These are phyloP conservation scores for Megacollybia platyphylla DNA, from an alignment of 1,284 basidiomycete genomes.

Conservation along the genomic window DNA sequence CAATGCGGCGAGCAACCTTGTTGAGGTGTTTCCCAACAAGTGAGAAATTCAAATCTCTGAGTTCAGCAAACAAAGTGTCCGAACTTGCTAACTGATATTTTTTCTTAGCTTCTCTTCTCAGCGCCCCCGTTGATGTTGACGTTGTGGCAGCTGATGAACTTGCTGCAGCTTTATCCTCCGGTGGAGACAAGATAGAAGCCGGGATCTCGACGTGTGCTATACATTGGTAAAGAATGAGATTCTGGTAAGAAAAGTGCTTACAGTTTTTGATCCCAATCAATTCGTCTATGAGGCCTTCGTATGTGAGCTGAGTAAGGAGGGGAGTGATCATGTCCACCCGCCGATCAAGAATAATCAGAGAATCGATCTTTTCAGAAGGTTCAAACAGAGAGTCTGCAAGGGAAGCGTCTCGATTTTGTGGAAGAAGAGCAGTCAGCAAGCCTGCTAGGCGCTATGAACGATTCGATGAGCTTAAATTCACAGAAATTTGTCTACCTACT, in stretches of 20 bases:
- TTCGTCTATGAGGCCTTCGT: slow-evolving; percentile 96
- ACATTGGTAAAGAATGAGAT: slow-evolving; percentile 3
- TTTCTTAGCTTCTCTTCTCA: slow-evolving; percentile 72
- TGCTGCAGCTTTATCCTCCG: slow-evolving; percentile 23
- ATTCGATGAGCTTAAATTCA: slow-evolving; percentile 3
- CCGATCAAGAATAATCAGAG: slow-evolving; percentile 83
- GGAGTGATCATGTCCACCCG: slow-evolving; percentile 95
- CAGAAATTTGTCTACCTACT: slow-evolving; percentile 13
- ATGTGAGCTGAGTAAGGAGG: slow-evolving; percentile 91
- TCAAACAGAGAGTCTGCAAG: slow-evolving; percentile 25
- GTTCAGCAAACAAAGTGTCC: slow-evolving; percentile 76
- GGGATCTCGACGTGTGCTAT: slow-evolving; percentile 88
- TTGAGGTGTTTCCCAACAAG: slow-evolving; percentile 82
- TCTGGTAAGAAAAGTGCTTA: slow-evolving; percentile 20
- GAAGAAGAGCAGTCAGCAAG: slow-evolving; percentile 54
- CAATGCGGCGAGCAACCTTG: slow-evolving; percentile 71
- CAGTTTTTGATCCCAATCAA: slow-evolving; percentile 84
- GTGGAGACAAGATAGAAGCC: slow-evolving; percentile 52
- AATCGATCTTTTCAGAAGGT: slow-evolving; percentile 63
- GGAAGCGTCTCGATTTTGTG: slow-evolving; percentile 21
- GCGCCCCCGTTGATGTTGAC: slow-evolving; percentile 24
- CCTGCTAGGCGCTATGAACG: slow-evolving; percentile 56
- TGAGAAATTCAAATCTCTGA: slow-evolving; percentile 91
- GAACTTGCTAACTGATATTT: slow-evolving; percentile 74
- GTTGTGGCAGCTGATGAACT: slow-evolving; percentile 26